These are phyloP conservation scores for Picea abies DNA, from an alignment of 83 land plant genomes.

Conservation along the genomic window DNA sequence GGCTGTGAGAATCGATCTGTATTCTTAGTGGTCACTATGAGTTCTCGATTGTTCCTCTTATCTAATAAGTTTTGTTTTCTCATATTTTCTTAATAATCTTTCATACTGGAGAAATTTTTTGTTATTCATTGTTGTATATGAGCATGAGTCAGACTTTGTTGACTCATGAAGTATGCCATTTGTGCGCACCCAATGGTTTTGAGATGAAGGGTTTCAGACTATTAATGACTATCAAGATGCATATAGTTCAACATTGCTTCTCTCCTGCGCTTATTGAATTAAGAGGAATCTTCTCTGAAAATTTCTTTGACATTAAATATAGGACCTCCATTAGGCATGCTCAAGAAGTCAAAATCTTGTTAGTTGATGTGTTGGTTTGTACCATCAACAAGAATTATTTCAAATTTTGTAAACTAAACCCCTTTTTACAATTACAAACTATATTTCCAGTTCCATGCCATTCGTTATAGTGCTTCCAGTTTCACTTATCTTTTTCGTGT, in stretches of 20 bases:
- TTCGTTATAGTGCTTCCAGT: not conserved
- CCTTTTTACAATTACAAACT: not conserved
- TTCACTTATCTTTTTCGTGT: not conserved
- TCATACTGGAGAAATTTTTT: too few relatives aligned
- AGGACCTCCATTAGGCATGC: constrained; percentile 13
- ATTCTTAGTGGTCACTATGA: too few relatives aligned
- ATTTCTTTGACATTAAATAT: not conserved
- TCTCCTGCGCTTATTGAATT: not conserved
- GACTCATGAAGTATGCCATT: not conserved
- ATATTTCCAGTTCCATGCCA: not conserved
- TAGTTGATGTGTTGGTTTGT: not conserved
- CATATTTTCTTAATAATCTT: too few relatives aligned
- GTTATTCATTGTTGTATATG: not conserved
- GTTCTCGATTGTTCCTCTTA: too few relatives aligned
- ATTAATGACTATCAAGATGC: too few relatives aligned
- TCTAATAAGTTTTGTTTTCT: too few relatives aligned
- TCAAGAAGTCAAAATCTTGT: not conserved
- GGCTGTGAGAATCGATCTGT: too few relatives aligned
- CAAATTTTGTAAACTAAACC: not conserved
- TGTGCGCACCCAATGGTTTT: too few relatives aligned
- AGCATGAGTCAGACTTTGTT: constrained; percentile 11
- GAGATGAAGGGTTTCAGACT: too few relatives aligned
- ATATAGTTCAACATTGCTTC: too few relatives aligned
- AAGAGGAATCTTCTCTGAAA: constrained; percentile 5
- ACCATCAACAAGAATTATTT: not conserved